phyloP scores from a whole-genome alignment of 1,284 basidiomycete species.

The Polyporus tsugae region DNA sequence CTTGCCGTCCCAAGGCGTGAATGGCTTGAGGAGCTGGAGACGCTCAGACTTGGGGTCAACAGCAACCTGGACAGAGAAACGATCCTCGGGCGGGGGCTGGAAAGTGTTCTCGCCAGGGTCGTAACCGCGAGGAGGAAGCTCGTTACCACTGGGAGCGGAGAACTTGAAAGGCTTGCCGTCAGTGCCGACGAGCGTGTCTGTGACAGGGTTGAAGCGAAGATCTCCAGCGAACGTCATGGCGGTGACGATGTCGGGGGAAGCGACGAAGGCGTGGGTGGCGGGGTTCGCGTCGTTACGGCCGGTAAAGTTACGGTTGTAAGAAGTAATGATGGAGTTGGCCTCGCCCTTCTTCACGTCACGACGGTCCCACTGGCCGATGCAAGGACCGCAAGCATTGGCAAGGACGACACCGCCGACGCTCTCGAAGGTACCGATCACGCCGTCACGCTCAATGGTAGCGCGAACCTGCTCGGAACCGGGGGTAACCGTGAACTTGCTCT shows the following conservation, averaged over 20 bases:
- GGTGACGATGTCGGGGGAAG: slow-evolving; percentile 97
- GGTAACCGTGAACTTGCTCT: slow-evolving; percentile 97
- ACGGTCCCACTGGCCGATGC: slow-evolving; percentile 99
- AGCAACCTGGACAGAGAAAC: slow-evolving; percentile 85
- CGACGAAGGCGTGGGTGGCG: slow-evolving; percentile 98
- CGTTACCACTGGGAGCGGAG: slow-evolving; percentile 87
- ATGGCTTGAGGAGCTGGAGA: slow-evolving; percentile 93
- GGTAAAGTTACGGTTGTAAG: slow-evolving; percentile 99
- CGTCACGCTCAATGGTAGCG: slow-evolving; percentile 97
- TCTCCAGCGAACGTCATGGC: slow-evolving; percentile 96
- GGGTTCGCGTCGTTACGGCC: slow-evolving; percentile 99
- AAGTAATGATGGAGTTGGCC: slow-evolving; percentile 97
- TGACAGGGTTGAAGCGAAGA: slow-evolving; percentile 97
- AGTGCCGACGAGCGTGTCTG: slow-evolving; percentile 87
- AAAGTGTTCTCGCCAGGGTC: slow-evolving; percentile 98
- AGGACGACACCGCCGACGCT: slow-evolving; percentile 91
- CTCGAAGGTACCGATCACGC: slow-evolving; percentile 91
- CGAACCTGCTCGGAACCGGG: slow-evolving; percentile 99
- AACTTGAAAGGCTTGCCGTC: slow-evolving; percentile 99
- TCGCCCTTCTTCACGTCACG: slow-evolving; percentile 97
- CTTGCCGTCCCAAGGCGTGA: slow-evolving; percentile 94
- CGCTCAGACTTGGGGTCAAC: slow-evolving; percentile 92
- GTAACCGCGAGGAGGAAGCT: slow-evolving; percentile 95
- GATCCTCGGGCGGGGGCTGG: slow-evolving; percentile 93
- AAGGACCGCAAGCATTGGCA: slow-evolving; percentile 98